These are phyloP conservation scores for Podospora pseudopauciseta DNA, from an alignment of 495 filamentous ascomycete genomes.

Conservation along the genomic window DNA sequence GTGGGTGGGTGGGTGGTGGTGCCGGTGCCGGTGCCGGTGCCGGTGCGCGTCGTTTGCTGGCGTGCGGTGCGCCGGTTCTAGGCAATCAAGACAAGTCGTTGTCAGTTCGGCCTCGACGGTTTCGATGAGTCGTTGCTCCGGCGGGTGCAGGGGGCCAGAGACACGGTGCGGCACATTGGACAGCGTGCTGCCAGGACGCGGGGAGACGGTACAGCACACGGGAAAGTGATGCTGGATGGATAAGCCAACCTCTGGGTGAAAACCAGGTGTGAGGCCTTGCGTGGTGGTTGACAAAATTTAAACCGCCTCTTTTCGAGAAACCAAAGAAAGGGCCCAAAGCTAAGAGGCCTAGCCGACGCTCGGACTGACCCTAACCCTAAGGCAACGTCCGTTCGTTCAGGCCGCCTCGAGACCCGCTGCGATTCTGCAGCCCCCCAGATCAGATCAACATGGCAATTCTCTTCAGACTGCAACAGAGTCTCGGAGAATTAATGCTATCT, in stretches of 20 bases:
- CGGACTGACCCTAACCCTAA: conserved; percentile 16
- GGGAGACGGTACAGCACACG: not conserved
- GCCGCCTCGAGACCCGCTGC: not conserved
- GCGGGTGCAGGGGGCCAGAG: conserved; percentile 4
- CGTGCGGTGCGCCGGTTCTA: not conserved
- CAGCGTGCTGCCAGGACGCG: conserved; percentile 4
- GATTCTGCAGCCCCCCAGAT: not conserved
- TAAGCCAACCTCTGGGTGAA: not conserved
- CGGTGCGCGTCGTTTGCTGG: not conserved
- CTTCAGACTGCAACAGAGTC: not conserved
- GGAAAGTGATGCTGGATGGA: not conserved
- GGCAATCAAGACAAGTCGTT: not conserved
- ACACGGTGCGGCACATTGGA: conserved; percentile 9
- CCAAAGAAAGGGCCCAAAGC: not conserved
- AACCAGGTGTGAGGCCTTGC: conserved; percentile 13
- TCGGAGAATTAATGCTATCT: not conserved
- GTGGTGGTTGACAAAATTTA: conserved; percentile 28
- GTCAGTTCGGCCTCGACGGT: not conserved
- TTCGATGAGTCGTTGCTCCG: not conserved
- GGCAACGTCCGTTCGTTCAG: not conserved
- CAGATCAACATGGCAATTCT: not conserved
- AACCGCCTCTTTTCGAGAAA: conserved; percentile 6
- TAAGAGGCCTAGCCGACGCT: conserved; percentile 11
- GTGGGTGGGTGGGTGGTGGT: not conserved
- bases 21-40: not conserved